Conservation (phyloP, 129 eudicot genomes). For the Mikania micrantha region DNA sequence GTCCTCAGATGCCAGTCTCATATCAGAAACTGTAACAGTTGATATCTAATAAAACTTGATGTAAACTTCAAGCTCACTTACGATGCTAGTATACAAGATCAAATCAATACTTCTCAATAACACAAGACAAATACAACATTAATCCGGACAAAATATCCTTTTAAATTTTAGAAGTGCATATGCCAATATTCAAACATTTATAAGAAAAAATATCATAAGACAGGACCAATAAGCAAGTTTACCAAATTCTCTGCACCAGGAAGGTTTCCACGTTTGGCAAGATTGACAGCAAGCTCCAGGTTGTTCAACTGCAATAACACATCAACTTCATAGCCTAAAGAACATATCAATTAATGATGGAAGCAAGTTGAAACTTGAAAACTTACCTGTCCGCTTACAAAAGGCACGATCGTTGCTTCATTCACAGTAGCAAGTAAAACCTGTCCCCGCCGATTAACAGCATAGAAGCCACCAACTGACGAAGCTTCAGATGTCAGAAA, state of each 20-base stretch:
- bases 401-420: conserved; percentile 90
- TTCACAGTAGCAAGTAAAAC: conserved; percentile 97
- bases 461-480: conserved; percentile 96
- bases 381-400: conserved; percentile 96
- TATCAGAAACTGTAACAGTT: not conserved
- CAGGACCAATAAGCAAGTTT: conserved; percentile 18
- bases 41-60: not conserved
- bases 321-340: not conserved
- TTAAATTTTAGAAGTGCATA: not conserved
- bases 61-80: not conserved
- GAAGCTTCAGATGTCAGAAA: conserved; percentile 93
- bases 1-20: not conserved
- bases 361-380: conserved; percentile 11
- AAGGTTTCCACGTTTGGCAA: conserved; percentile 98
- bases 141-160: not conserved
- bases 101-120: not conserved
- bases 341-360: not conserved
- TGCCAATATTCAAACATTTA: conserved; percentile 7
- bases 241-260: conserved; percentile 99
- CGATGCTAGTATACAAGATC: not conserved
- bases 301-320: conserved; percentile 69
- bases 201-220: not conserved
- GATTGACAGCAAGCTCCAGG: conserved; percentile 99
- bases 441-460: conserved; percentile 92
- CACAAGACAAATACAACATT: not conserved